phyloP scores from a whole-genome alignment of 495 filamentous ascomycete genomes.

The Penicillium soppii region DNA sequence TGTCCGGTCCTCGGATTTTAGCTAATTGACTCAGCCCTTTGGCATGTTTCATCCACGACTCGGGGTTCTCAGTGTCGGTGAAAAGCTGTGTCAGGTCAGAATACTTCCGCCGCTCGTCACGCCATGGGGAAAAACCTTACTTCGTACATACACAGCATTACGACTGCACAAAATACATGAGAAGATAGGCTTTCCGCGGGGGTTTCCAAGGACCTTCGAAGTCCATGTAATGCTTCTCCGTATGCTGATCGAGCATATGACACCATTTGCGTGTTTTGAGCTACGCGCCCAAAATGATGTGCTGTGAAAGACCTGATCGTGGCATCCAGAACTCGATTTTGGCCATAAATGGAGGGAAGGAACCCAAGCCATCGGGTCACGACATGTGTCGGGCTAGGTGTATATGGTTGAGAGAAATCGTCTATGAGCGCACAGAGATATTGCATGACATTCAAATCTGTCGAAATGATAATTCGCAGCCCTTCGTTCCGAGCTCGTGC shows the following conservation, averaged over 20 bases:
- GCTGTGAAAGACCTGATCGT: conserved; percentile 31
- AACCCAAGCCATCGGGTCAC: conserved; percentile 29
- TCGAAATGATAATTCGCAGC: conserved; percentile 5
- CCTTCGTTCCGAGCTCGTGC: neutral
- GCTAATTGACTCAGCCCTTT: conserved; percentile 32
- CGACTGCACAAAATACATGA: conserved; percentile 32
- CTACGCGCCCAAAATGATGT: conserved; percentile 30
- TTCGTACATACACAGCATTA: conserved; percentile 37
- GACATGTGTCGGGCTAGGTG: conserved; percentile 13
- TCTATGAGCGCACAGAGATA: conserved; percentile 22
- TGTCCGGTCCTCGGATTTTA: conserved; percentile 23
- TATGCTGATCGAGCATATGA: conserved; percentile 30
- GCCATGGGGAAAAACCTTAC: conserved; percentile 12
- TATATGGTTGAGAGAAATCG: conserved; percentile 23
- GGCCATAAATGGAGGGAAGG: conserved; percentile 32
- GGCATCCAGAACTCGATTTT: conserved; percentile 27
- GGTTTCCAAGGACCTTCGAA: conserved; percentile 23
- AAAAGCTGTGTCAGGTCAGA: conserved; percentile 25
- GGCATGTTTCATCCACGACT: conserved; percentile 41
- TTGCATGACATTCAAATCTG: conserved; percentile 24
- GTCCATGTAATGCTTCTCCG: conserved; percentile 26
- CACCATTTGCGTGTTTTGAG: conserved; percentile 24
- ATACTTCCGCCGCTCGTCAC: too few relatives aligned
- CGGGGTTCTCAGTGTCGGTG: conserved; percentile 28
- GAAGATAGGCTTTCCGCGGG: conserved; percentile 28